Evolutionary conservation across 2,329 filamentous ascomycete genomes (phyloP), one percentile per base, ranked within the genome.

Genomic region (Trichoderma sp.): DNA sequence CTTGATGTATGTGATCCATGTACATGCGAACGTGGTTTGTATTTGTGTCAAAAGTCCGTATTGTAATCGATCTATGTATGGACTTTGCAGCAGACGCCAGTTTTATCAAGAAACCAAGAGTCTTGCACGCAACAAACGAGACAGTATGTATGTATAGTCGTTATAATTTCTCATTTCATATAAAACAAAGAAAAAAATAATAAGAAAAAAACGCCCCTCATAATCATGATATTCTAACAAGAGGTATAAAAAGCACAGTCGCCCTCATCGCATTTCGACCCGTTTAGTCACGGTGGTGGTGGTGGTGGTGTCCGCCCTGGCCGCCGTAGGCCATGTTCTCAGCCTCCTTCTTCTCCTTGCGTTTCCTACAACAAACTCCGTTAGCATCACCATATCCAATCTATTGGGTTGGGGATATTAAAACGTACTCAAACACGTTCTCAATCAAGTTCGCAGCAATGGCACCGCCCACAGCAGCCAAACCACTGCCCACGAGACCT

Each of bases 361-460:
- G 76, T 66, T 78, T 76, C 63, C 66, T 71, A 41, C 3, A 11
- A 31, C 0, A 18, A 7, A 67, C 5, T 4, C 3, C 24, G 18
- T 67, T 27, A 67, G 64, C 27, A 67, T 33, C 3, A 3, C 18
- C 38, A 24, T 38, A 11, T 38, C n/a, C 31, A 18, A 1, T 16
- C n/a, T 41, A 14, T 38, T 18, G 1, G 16, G 16, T 41, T 41
- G 6, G 38, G 16, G 6, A 18, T 41, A 41, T 27, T 12, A 29
- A 50, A 60, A 77, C 81, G 80, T 80, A 77, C 79, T 84, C 84
- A 71, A 85, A 79, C 77, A 82, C 83, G 80, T 87, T 81, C 82
- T 88, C 87, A 7, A 90, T 76, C 50, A 87, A 78, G 76, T 90
- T 90, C 1, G 89, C 89, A 4, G 86, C 88, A n/a, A 91, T 84